phyloP scores from a whole-genome alignment of 2,329 filamentous ascomycete genomes.

The Clonostachys rosea region DNA sequence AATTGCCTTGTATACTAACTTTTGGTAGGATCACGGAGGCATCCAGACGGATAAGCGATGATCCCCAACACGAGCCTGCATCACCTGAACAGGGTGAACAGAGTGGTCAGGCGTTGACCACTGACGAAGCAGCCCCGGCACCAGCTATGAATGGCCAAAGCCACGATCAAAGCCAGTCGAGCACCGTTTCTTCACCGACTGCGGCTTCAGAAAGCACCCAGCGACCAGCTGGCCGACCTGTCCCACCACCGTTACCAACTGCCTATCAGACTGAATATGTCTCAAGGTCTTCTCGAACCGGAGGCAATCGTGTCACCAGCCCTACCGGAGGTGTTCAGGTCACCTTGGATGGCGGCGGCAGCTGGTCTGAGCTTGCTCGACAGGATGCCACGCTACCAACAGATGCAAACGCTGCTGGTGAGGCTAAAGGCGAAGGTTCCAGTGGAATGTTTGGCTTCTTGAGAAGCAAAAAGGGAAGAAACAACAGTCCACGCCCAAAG shows the following conservation, averaged over 20 bases:
- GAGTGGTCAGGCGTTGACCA: constrained; percentile 44
- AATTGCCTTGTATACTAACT: background rate
- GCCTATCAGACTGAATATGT: constrained; percentile 41
- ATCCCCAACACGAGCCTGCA: constrained; percentile 2
- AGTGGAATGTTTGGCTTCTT: constrained; percentile 88
- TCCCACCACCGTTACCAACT: constrained; percentile 28
- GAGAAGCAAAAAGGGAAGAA: constrained; percentile 81
- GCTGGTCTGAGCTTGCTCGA: constrained; percentile 87
- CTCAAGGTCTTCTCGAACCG: constrained; percentile 43
- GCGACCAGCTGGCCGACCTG: background rate
- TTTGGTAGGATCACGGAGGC: constrained; percentile 28
- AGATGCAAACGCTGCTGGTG: constrained; percentile 54
- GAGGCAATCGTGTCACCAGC: constrained; percentile 66
- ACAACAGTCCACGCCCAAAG: constrained; percentile 89
- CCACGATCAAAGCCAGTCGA: background rate
- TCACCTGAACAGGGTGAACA: background rate
- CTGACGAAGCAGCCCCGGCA: constrained; percentile 40
- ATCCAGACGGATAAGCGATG: constrained; percentile 7
- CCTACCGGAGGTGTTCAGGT: constrained; percentile 85
- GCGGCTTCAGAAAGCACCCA: background rate
- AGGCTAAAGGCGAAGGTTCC: constrained; percentile 50
- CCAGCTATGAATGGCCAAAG: constrained; percentile 12
- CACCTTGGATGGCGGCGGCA: constrained; percentile 81
- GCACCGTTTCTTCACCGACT: background rate
- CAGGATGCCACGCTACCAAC: constrained; percentile 72